Evolutionary conservation across 208 protist genomes (phyloP).

Genomic region (Entamoeba nuttalli): DNA sequence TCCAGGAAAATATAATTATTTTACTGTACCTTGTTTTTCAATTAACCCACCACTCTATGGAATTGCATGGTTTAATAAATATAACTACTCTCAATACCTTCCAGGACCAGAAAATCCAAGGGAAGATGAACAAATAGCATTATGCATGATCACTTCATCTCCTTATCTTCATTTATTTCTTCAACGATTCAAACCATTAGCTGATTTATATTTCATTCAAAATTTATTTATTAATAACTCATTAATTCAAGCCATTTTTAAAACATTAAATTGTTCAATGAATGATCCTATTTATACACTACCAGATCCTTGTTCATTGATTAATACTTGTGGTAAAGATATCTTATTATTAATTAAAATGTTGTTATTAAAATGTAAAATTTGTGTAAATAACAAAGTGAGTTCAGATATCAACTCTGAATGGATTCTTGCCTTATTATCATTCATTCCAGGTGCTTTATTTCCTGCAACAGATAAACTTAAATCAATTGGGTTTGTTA

Average conservation of each 20-base stretch:
- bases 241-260: background rate
- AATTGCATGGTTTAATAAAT: background rate
- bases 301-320: background rate
- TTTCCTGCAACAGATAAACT: background rate
- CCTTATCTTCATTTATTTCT: background rate
- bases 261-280: background rate
- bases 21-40: background rate
- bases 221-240: background rate
- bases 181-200: background rate
- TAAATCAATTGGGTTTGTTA: background rate
- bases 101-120: background rate
- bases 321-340: background rate
- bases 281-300: background rate
- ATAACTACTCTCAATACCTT: background rate
- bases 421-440: background rate
- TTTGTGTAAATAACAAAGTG: background rate
- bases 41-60: background rate
- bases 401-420: background rate
- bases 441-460: background rate
- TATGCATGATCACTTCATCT: background rate
- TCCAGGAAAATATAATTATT: background rate
- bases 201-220: background rate
- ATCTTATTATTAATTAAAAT: background rate
- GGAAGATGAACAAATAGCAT: background rate
- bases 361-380: background rate